phyloP scores from a whole-genome alignment of 371 early-diverging fungal species.

The Apophysomyces ossiformis region DNA sequence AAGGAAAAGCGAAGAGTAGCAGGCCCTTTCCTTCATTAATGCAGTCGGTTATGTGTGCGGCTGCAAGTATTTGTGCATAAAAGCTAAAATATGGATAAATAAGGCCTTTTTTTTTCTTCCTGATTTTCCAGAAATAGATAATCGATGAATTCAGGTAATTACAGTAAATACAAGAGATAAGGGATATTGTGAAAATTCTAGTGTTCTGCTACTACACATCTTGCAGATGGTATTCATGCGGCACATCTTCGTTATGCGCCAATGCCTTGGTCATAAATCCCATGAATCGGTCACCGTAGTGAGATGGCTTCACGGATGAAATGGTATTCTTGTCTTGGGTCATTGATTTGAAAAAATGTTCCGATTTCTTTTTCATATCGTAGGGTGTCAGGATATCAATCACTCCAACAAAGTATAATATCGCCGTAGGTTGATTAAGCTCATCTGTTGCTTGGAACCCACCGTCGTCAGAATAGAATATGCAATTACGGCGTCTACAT shows the following conservation, averaged over 20 bases:
- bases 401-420: constrained; percentile 92
- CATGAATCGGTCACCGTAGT: constrained; percentile 86
- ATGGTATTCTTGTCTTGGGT: constrained; percentile 79
- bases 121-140: not conserved
- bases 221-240: constrained; percentile 32
- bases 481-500: constrained; percentile 64
- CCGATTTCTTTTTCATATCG: constrained; percentile 84
- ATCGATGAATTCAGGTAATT: not conserved
- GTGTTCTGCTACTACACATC: not conserved
- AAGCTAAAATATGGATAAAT: not conserved
- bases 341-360: constrained; percentile 87
- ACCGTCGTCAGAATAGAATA: constrained; percentile 91
- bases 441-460: constrained; percentile 87
- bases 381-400: constrained; percentile 98
- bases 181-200: not conserved
- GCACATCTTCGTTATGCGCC: constrained; percentile 38
- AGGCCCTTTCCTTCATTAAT: not conserved
- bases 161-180: not conserved
- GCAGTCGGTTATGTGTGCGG: not conserved
- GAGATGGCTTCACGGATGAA: constrained; percentile 88
- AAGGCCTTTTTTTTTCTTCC: not conserved
- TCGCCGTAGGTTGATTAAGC: constrained; percentile 60
- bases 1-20: too few relatives aligned
- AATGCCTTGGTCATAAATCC: constrained; percentile 38
- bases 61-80: not conserved